A percentile compares a stretch with the other conserved stretches of the same genome.
These are phyloP conservation scores for Geopyxis carbonaria DNA, from an alignment of 495 filamentous ascomycete species.

Conservation along the genomic window DNA sequence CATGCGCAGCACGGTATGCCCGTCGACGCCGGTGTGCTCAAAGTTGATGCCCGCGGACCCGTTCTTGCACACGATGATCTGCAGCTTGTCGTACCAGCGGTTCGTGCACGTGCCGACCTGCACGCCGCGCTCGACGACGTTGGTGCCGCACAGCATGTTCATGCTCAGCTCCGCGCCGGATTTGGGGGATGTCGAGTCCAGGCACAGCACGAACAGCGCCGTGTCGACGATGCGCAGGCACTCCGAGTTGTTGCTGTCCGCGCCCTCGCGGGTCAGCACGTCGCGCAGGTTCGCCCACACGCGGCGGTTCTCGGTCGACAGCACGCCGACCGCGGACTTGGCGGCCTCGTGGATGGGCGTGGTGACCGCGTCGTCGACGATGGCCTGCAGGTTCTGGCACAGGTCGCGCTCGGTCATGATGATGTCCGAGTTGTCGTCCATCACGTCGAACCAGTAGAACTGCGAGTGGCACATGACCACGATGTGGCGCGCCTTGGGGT, in stretches of 20 bases:
- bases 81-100: slow-evolving; percentile 96
- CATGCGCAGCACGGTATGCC: slow-evolving; percentile 90
- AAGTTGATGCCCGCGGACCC: slow-evolving; percentile 97
- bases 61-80: slow-evolving; percentile 98
- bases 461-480: slow-evolving; percentile 92
- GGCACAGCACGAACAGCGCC: slow-evolving; percentile 75
- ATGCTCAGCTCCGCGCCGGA: slow-evolving; percentile 68
- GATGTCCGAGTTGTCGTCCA: slow-evolving; percentile 82
- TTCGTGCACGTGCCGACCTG: slow-evolving; percentile 97
- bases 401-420: slow-evolving; percentile 98
- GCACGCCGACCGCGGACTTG: slow-evolving; percentile 78
- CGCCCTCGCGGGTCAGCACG: slow-evolving; percentile 66
- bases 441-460: slow-evolving; percentile 97
- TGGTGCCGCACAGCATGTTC: slow-evolving; percentile 97
- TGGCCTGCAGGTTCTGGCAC: slow-evolving; percentile 76
- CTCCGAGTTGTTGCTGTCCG: slow-evolving; percentile 76
- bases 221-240: slow-evolving; percentile 89
- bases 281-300: slow-evolving; percentile 86
- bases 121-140: slow-evolving; percentile 75
- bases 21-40: slow-evolving; percentile 95
- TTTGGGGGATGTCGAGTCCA: slow-evolving; percentile 77
- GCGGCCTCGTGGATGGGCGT: slow-evolving; percentile 86
- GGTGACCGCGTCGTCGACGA: slow-evolving; percentile 74
- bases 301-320: slow-evolving; percentile 92
- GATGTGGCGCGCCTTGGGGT: slow-evolving; percentile 72